phyloP scores from a whole-genome alignment of 176 grass and related monocot species.

The Areca catechu region DNA sequence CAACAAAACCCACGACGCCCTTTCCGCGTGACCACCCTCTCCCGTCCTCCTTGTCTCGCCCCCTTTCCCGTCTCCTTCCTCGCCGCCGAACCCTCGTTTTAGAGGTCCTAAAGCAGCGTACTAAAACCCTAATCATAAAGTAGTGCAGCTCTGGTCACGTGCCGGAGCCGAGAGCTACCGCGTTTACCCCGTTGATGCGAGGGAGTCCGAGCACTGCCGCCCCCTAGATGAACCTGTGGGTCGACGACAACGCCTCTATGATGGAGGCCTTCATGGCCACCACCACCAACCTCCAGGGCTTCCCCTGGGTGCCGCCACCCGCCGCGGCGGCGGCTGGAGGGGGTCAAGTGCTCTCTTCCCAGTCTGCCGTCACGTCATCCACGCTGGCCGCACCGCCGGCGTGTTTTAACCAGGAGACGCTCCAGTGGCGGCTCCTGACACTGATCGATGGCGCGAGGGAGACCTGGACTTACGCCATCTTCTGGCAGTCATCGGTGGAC shows the following conservation, averaged over 20 bases:
- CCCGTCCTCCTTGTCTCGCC: neutral
- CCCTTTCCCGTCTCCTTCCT: neutral
- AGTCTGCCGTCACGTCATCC: neutral
- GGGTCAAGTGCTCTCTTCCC: no score
- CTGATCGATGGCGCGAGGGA: constrained; percentile 64
- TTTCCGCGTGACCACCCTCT: neutral
- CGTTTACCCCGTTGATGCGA: no score
- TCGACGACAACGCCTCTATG: constrained; percentile 71
- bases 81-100: neutral
- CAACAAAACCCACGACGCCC: neutral
- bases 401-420: constrained; percentile 61
- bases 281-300: constrained; percentile 40
- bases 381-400: neutral
- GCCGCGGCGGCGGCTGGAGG: neutral
- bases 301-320: constrained; percentile 35
- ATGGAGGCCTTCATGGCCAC: constrained; percentile 93
- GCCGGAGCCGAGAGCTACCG: no score
- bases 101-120: no score
- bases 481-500: constrained; percentile 75
- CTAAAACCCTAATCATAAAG: no score
- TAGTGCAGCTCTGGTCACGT: no score
- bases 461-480: constrained; percentile 96
- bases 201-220: no score
- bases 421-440: constrained; percentile 73
- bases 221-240: constrained; percentile 66